Evolutionary conservation across 2,329 filamentous ascomycete genomes (phyloP).

Genomic region (Trichoderma sp.): DNA sequence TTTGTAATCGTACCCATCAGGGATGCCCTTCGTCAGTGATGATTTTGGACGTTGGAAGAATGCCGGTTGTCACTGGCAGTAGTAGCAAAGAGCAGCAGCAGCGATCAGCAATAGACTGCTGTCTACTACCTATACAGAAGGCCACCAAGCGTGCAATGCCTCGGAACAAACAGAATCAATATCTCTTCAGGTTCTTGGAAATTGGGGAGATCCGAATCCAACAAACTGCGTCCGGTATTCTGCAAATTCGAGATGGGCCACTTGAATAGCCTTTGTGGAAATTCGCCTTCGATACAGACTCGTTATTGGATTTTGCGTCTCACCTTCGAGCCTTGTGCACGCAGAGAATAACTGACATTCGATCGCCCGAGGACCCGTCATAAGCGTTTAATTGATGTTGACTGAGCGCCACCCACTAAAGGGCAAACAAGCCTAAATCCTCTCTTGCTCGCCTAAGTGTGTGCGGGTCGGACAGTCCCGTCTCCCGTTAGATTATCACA

Average conservation of each 20-base stretch:
- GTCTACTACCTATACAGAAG: neutral
- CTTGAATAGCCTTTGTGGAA: neutral
- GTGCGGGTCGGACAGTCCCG: constrained; percentile 17
- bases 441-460: constrained; percentile 8
- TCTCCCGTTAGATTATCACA: neutral
- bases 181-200: neutral
- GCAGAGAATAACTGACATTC: neutral
- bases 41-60: neutral
- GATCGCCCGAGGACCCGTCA: neutral
- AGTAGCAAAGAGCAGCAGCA: neutral
- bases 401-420: neutral
- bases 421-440: neutral
- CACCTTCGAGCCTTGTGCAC: neutral
- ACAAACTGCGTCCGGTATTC: neutral
- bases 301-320: neutral
- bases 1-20: neutral
- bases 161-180: neutral
- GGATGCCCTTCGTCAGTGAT: neutral
- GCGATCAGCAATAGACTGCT: neutral
- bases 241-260: neutral
- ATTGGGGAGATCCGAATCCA: neutral
- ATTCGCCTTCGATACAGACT: neutral
- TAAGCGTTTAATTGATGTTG: neutral
- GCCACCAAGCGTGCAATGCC: neutral
- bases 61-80: neutral